Base-by-base conservation (phyloP, 306 rosid species). In the Ceratonia siliqua region DNA sequence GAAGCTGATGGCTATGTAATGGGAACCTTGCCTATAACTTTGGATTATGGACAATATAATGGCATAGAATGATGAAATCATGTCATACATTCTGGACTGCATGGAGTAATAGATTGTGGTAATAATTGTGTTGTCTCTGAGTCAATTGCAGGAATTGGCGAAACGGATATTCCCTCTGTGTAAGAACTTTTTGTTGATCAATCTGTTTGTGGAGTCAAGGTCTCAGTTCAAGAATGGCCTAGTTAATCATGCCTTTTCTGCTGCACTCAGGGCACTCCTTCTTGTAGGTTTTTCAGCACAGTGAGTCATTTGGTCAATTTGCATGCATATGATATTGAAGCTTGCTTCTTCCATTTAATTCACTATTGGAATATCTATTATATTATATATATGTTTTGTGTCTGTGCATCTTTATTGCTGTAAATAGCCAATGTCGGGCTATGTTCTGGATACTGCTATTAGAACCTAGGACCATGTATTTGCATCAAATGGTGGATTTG, bases 221-320 rank as follows among this genome's bases (percentile, higher is more conserved):
- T 94, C 96, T 70, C 97, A 91, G 79, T 94, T 94, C 88, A 89
- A 90, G 83, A 88, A 78, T 84, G 98, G 98, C 62, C 85, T 94
- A 43, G 96, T 94, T 67, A 94, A 91, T 85, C 98, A 94, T 63
- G 98, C 98, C 55, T 94, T 94, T 83, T 85, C 98, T 87, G 97
- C 98, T 68, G 97, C 98, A 30, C 84, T 94, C 33, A 84, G 97
- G 83, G 97, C 94, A 5, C 89, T 94, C 71, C 95, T 94, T 79
- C 88, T 94, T 17, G 98, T 94, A 91, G 75, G 90, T 81, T 78
- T 58, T 67, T 79, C 77, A 69, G 53, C 63, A 39, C 64, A 72
- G 84, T 73, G 76, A 74, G 61, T 77, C 78, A 70, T 83, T 63
- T 72, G 65, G 42, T 79, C 18, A 49, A 84, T 82, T 25, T 75